Percentiles rank a stretch among this genome's conserved stretches.
phyloP scores from a whole-genome alignment of 768 basidiomycete genomes.

The Pleurotus platypus region DNA sequence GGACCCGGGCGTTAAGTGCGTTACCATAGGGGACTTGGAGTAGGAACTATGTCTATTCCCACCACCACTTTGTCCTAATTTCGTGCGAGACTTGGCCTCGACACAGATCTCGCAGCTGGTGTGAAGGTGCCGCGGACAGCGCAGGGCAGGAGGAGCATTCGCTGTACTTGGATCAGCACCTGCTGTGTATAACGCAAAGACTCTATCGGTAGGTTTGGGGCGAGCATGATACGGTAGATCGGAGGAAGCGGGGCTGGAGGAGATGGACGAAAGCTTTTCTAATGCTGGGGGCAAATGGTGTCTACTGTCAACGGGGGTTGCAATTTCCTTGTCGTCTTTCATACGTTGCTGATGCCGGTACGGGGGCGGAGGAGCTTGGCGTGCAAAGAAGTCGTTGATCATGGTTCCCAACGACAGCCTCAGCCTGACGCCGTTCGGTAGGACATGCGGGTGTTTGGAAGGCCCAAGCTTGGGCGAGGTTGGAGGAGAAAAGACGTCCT shows the following conservation, averaged over 20 bases:
- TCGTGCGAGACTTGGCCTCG: slow-evolving; percentile 39
- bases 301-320: slow-evolving; percentile 11
- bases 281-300: slow-evolving; percentile 19
- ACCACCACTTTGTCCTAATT: slow-evolving; percentile 15
- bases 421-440: slow-evolving; percentile 81
- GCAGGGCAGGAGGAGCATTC: slow-evolving; percentile 58
- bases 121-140: slow-evolving; percentile 72
- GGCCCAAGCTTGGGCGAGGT: slow-evolving; percentile 44
- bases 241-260: slow-evolving; percentile 1
- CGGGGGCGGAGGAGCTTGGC: slow-evolving; percentile 57
- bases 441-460: slow-evolving; percentile 47
- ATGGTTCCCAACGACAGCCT: slow-evolving; percentile 73
- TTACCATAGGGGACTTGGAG: slow-evolving; percentile 22
- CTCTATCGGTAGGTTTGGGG: slow-evolving; percentile 34
- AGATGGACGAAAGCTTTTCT: slow-evolving; percentile 1
- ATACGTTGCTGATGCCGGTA: slow-evolving; percentile 34
- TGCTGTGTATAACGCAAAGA: slow-evolving; percentile 48
- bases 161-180: slow-evolving; percentile 62
- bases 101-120: slow-evolving; percentile 75
- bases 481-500: slow-evolving; percentile 49
- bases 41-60: slow-evolving; percentile 31
- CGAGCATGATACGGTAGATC: slow-evolving; percentile 2
- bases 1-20: neutral
- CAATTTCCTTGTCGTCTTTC: slow-evolving; percentile 18
- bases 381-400: slow-evolving; percentile 79